Evolutionary conservation across 176 grass and related monocot genomes (phyloP), one percentile per base, ranked within the genome.

Genomic region (Tillandsia leiboldiana): DNA sequence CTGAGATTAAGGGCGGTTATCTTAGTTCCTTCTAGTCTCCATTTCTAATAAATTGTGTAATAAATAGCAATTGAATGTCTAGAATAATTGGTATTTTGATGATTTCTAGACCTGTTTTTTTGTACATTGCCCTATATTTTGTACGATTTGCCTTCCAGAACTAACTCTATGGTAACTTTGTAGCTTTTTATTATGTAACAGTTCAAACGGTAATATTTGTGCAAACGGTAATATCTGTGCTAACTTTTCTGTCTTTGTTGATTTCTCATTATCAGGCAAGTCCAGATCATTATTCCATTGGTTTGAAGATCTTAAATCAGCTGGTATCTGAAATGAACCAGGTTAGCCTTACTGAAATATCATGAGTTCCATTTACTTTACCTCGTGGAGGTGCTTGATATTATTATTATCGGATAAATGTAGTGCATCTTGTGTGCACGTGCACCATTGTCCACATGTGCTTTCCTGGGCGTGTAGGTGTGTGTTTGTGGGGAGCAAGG

Each of bases 281-380:
- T 9, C 81, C 88, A 76, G 87, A 93, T 81, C 95, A 99, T 77
- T 99, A 99, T 86, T 89, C 91, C 22, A 99, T 99, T 75, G 95
- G 95, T 50, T 79, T 99, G 87, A 99, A 84, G 84, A 94, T 99
- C 70, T 70, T 99, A 78, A 88, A 84, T 76, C 83, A 80, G 74
- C 87, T 99, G 12, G 90, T 88, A 70, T 82, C 73, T 73, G 95
- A 99, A 80, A 99, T 99, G 82, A 99, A 94, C 76, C 95, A 99
- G 89, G 95, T 99, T 75, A 72, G 75, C 66, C 27, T 53, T 73
- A 53, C 4, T 77, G 56, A 67, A 11, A 7, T 63, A 10, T 80
- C 2, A 53, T 71, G 13, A 71, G 8, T 54, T 23, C 23, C 10
- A 13, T 54, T 56, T 71, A 24, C 12, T 71, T 71, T 54, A 27